phyloP scores from a whole-genome alignment of 2,329 filamentous ascomycete genomes.

The Coniochaeta ligniaria region DNA sequence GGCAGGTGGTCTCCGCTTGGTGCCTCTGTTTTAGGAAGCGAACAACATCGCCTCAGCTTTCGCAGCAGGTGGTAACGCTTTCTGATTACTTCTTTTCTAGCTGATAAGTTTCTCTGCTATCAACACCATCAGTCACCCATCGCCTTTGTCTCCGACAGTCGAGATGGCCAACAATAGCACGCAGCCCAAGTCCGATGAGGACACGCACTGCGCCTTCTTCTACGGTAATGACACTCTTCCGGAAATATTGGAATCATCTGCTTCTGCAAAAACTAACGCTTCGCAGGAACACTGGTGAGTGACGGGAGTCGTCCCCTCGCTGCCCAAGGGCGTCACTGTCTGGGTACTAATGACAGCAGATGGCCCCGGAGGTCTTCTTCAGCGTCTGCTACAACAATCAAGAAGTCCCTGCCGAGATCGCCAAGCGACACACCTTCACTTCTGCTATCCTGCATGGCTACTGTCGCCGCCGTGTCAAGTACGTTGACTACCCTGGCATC shows the following conservation, averaged over 20 bases:
- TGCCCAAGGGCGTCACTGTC: neutral
- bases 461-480: constrained; percentile 60
- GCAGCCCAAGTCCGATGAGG: constrained; percentile 6
- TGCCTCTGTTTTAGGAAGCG: no score
- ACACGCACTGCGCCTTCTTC: constrained; percentile 41
- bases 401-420: constrained; percentile 37
- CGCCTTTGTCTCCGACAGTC: no score
- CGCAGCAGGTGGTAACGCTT: no score
- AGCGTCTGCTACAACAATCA: constrained; percentile 67
- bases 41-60: no score
- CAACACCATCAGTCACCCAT: no score
- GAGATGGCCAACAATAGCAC: neutral
- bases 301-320: neutral
- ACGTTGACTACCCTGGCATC: constrained; percentile 77
- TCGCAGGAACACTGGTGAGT: constrained; percentile 29
- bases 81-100: no score
- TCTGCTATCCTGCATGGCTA: constrained; percentile 72
- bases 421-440: constrained; percentile 53
- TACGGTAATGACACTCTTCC: constrained; percentile 43
- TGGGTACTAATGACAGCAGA: constrained; percentile 28
- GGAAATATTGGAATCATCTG: no score
- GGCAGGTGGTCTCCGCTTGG: neutral
- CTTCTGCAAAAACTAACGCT: constrained; percentile 13
- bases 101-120: no score
- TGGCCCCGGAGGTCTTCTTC: constrained; percentile 83